phyloP scores from a whole-genome alignment of 805 yeast species.

The Starmerella davenportii region DNA sequence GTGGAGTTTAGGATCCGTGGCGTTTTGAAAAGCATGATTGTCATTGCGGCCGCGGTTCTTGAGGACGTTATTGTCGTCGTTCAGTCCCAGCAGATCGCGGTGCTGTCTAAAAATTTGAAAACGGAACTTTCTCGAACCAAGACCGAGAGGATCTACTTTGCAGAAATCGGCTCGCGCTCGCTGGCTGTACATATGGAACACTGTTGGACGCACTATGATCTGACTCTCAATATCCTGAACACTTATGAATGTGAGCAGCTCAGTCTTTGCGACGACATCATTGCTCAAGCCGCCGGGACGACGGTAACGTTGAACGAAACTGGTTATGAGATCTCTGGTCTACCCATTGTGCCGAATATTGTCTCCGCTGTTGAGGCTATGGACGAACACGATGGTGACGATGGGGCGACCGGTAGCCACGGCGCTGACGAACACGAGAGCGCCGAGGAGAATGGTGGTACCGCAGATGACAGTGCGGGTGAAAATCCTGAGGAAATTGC shows the following conservation, averaged over 20 bases:
- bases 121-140: not conserved
- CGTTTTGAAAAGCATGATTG: not conserved
- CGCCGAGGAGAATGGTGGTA: not conserved
- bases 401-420: not conserved
- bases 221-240: not conserved
- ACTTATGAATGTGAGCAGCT: not conserved
- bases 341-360: not conserved
- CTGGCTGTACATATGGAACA: not conserved
- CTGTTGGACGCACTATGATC: not conserved
- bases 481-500: not conserved
- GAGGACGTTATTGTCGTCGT: not conserved
- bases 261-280: not conserved
- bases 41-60: not conserved
- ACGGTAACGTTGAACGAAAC: not conserved
- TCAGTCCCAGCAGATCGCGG: conserved; percentile 1
- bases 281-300: not conserved
- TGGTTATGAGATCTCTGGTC: not conserved
- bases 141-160: not conserved
- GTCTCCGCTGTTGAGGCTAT: not conserved
- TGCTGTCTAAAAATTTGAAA: not conserved
- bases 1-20: not conserved
- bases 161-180: not conserved
- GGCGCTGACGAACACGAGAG: not conserved
- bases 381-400: not conserved
- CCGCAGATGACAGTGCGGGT: not conserved